These are phyloP conservation scores for Metarhizium humberi DNA, from an alignment of 2,329 filamentous ascomycete genomes.

Conservation along the genomic window DNA sequence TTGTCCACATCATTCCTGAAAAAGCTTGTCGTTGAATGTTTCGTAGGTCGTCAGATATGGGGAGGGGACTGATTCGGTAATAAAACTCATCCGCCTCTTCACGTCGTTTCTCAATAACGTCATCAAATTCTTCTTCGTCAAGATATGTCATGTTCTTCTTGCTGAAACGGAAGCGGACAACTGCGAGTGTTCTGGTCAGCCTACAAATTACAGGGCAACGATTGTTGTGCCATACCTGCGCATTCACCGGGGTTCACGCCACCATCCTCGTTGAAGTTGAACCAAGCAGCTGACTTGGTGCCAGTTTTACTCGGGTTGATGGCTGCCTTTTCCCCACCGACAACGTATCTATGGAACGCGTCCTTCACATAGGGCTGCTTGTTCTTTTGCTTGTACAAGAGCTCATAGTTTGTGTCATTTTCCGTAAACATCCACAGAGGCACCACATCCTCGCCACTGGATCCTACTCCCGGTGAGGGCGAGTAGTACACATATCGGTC, in stretches of 20 bases:
- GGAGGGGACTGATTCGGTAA: constrained; percentile 82
- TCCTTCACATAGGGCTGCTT: constrained; percentile 84
- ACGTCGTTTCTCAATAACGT: constrained; percentile 75
- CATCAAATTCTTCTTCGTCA: constrained; percentile 87
- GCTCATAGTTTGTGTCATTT: constrained; percentile 82
- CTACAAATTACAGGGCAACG: background rate
- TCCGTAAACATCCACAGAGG: constrained; percentile 87
- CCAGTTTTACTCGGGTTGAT: constrained; percentile 73
- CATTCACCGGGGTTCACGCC: constrained; percentile 86
- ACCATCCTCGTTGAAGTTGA: constrained; percentile 79
- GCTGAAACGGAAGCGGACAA: constrained; percentile 85
- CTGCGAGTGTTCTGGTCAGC: constrained; percentile 25
- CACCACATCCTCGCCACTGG: constrained; percentile 71
- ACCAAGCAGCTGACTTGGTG: constrained; percentile 89
- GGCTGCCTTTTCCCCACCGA: constrained; percentile 68
- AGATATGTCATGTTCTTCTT: constrained; percentile 67
- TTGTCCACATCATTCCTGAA: constrained; percentile 97
- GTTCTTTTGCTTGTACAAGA: constrained; percentile 71
- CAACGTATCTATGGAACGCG: constrained; percentile 83
- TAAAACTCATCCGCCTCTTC: constrained; percentile 97
- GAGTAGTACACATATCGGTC: constrained; percentile 78
- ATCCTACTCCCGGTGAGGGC: constrained; percentile 77
- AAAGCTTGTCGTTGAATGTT: constrained; percentile 94
- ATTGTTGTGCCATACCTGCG: constrained; percentile 49
- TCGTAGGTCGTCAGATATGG: constrained; percentile 85